Evolutionary conservation across 2,329 filamentous ascomycete genomes (phyloP), one percentile per base, ranked within the genome.

Genomic region (Bisporella sp.): DNA sequence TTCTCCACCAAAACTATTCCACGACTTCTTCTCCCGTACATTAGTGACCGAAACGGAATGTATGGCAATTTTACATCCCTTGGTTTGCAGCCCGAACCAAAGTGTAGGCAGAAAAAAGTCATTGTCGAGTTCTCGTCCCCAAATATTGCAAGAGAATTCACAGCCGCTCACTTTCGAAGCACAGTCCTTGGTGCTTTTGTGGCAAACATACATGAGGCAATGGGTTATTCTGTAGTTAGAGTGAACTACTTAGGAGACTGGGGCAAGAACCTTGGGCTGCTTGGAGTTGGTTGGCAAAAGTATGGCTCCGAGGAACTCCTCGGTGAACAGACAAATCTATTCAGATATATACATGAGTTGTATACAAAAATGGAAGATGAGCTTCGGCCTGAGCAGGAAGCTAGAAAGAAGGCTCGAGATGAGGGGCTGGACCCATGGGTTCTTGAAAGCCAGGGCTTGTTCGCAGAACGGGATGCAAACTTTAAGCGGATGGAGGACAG

Each of bases 181-280:
- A 84, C 81, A 45, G 84, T 85, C 62, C 84, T 85, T 50, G 81
- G 81, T 54, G 80, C 80, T 50, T 85, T 84, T 67, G 68, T 84
- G 31, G 71, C 78, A 12, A 84, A 84, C 61, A 66, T 84, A 8
- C 80, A 81, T 65, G 73, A 77, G 49, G 70, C 74, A 39, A 75
- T 78, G 55, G 81, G 81, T 9, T 42, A 30, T n/a, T 31, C 33
- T 9, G 48, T 50, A 4, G n/a, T 77, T 47, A 75, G 77, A 52
- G 79, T 84, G 75, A 84, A 85, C 68, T 84, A 85, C 65, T 73
- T 84, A 6, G 81, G 81, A 55, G 81, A 85, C 62, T 85, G 81
- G 81, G 81, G 81, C 47, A 84, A 83, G 71, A 80, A 84, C 64
- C 84, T 83, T 54, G 81, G 81, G 60, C 71, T 84, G 33, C 68